Conservation (phyloP, 495 filamentous ascomycete species). For the Melanomma pulvis-pyrius region DNA sequence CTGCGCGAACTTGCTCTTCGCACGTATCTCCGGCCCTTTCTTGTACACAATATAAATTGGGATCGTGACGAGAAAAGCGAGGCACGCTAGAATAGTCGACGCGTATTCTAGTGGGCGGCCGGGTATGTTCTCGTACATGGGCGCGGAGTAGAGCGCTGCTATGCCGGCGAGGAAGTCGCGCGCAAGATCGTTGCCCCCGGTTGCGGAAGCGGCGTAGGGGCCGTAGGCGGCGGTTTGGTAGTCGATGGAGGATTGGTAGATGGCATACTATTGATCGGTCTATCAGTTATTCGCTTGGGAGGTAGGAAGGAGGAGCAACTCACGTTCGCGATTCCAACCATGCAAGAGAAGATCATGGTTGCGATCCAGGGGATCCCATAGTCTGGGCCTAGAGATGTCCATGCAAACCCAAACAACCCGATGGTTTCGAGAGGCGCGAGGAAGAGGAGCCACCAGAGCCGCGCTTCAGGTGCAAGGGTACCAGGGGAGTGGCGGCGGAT, state of each 20-base stretch:
- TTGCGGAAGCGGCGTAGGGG: slow-evolving; percentile 37
- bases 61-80: slow-evolving; percentile 50
- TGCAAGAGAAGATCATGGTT: slow-evolving; percentile 35
- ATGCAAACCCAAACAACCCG: slow-evolving; percentile 38
- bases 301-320: background rate
- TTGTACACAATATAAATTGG: slow-evolving; percentile 57
- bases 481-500: slow-evolving; percentile 20
- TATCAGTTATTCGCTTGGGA: too few relatives aligned
- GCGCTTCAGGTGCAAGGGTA: slow-evolving; percentile 24
- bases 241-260: slow-evolving; percentile 38
- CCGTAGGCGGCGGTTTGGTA: slow-evolving; percentile 40
- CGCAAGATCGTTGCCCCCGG: slow-evolving; percentile 38
- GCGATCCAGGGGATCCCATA: slow-evolving; percentile 38
- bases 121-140: slow-evolving; percentile 38
- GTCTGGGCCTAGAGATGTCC: slow-evolving; percentile 19
- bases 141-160: slow-evolving; percentile 31
- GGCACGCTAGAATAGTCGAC: slow-evolving; percentile 49
- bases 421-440: slow-evolving; percentile 36
- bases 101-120: slow-evolving; percentile 49
- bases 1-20: slow-evolving; percentile 54
- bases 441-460: slow-evolving; percentile 38
- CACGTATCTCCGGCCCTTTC: slow-evolving; percentile 53
- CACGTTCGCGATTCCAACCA: slow-evolving; percentile 37
- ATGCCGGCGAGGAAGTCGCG: slow-evolving; percentile 40
- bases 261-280: slow-evolving; percentile 27